Conservation (phyloP, 2,329 filamentous ascomycete species). For the Neofusicoccum parvum region DNA sequence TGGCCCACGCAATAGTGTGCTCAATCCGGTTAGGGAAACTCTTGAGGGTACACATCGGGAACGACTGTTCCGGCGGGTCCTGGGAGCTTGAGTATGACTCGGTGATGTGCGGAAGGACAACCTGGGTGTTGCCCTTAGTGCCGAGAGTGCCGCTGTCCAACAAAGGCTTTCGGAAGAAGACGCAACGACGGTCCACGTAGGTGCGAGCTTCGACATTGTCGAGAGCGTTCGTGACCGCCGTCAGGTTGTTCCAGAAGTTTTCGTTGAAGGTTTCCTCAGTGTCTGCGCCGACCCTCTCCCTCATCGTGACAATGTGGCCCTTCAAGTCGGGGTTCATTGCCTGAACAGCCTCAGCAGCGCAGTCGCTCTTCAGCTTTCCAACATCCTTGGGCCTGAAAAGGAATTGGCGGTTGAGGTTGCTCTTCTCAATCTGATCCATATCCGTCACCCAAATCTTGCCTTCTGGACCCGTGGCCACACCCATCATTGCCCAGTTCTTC, state of each 20-base stretch:
- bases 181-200: conserved; percentile 93
- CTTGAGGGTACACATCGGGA: conserved; percentile 96
- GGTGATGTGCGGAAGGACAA: conserved; percentile 85
- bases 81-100: conserved; percentile 98
- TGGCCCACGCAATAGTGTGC: conserved; percentile 97
- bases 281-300: conserved; percentile 86
- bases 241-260: conserved; percentile 81
- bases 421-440: conserved; percentile 99
- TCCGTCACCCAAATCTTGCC: conserved; percentile 93
- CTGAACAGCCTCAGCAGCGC: conserved; percentile 84
- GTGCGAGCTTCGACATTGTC: conserved; percentile 97
- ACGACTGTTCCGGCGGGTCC: conserved; percentile 96
- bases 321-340: conserved; percentile 92
- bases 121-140: conserved; percentile 98
- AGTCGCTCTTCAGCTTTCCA: conserved; percentile 94
- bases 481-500: conserved; percentile 99
- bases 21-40: conserved; percentile 99
- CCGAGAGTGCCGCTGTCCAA: conserved; percentile 97
- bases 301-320: conserved; percentile 81
- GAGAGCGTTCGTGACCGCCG: conserved; percentile 93
- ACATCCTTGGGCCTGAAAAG: conserved; percentile 93
- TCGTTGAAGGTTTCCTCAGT: conserved; percentile 96
- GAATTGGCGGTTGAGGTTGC: conserved; percentile 97
- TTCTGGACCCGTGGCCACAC: conserved; percentile 81
- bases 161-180: conserved; percentile 97